phyloP scores from a whole-genome alignment of 2,329 filamentous ascomycete genomes.

The Xylariaceae sp. region DNA sequence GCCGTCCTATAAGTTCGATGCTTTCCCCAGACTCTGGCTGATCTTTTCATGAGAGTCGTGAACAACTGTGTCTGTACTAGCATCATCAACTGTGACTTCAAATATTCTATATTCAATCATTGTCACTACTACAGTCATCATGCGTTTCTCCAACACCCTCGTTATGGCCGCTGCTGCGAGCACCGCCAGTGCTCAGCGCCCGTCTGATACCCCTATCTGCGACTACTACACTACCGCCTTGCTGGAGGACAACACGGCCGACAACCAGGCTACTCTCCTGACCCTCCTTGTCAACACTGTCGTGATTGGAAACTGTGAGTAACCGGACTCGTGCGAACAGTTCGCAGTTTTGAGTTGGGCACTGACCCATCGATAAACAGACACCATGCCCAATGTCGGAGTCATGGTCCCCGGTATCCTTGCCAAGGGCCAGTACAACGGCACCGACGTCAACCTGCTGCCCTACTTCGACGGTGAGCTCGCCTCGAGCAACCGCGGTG shows the following conservation, averaged over 20 bases:
- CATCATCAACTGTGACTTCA: background rate
- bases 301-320: constrained; percentile 57
- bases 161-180: constrained; percentile 22
- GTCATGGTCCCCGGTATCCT: constrained; percentile 55
- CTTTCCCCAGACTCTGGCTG: background rate
- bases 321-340: too few relatives aligned
- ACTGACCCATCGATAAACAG: constrained; percentile 22
- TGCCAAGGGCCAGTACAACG: constrained; percentile 43
- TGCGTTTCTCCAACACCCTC: constrained; percentile 22
- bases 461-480: constrained; percentile 57
- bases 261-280: constrained; percentile 52
- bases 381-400: constrained; percentile 49
- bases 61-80: background rate
- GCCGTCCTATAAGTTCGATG: background rate
- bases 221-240: constrained; percentile 61
- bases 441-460: constrained; percentile 49
- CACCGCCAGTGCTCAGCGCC: constrained; percentile 38
- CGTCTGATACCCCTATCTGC: constrained; percentile 49
- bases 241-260: constrained; percentile 54
- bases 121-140: constrained; percentile 12
- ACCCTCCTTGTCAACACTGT: constrained; percentile 58
- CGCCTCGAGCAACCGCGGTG: constrained; percentile 48
- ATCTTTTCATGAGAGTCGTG: background rate
- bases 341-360: background rate
- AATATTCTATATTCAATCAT: background rate